A percentile compares a stretch with the other conserved stretches of the same genome.
Evolutionary conservation across 1,284 basidiomycete genomes (phyloP).

Genomic region (Grifola frondosa): DNA sequence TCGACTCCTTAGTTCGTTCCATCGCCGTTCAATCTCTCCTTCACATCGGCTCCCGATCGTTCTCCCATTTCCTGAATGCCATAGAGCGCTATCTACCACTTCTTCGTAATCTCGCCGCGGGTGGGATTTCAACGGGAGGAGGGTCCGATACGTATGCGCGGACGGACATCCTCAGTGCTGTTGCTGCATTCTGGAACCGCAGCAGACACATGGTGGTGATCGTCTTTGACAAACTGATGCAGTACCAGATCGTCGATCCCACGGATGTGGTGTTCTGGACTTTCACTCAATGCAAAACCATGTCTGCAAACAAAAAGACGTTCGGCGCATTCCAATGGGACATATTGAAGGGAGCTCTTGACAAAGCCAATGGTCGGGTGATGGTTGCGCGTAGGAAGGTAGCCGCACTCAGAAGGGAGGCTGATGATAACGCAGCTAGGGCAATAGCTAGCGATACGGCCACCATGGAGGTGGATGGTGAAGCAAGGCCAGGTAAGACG

Average conservation of each 20-base stretch:
- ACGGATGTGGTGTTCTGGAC: conserved; percentile 88
- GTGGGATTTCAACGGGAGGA: conserved; percentile 38
- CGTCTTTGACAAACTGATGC: conserved; percentile 96
- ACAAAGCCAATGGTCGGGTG: conserved; percentile 88
- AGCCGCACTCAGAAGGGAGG: conserved; percentile 75
- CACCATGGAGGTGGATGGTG: conserved; percentile 71
- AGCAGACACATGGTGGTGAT: conserved; percentile 86
- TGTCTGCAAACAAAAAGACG: conserved; percentile 35
- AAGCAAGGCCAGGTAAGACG: conserved; percentile 51
- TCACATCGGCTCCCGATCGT: conserved; percentile 90
- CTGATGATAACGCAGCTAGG: conserved; percentile 79
- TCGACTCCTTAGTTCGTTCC: conserved; percentile 70
- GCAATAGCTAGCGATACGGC: conserved; percentile 58
- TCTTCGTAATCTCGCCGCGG: conserved; percentile 69
- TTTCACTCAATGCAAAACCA: conserved; percentile 53
- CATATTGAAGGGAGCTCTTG: conserved; percentile 74
- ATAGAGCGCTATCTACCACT: conserved; percentile 95
- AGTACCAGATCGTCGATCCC: conserved; percentile 97
- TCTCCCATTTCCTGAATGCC: conserved; percentile 97
- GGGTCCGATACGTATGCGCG: conserved; percentile 59
- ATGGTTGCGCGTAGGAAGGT: conserved; percentile 74
- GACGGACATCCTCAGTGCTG: conserved; percentile 68
- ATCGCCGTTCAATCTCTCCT: conserved; percentile 90
- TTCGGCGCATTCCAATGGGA: conserved; percentile 79
- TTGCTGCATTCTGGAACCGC: conserved; percentile 76